Base-by-base conservation (phyloP, 2,329 filamentous ascomycete genomes). In the Amesomyces nigricolor region DNA sequence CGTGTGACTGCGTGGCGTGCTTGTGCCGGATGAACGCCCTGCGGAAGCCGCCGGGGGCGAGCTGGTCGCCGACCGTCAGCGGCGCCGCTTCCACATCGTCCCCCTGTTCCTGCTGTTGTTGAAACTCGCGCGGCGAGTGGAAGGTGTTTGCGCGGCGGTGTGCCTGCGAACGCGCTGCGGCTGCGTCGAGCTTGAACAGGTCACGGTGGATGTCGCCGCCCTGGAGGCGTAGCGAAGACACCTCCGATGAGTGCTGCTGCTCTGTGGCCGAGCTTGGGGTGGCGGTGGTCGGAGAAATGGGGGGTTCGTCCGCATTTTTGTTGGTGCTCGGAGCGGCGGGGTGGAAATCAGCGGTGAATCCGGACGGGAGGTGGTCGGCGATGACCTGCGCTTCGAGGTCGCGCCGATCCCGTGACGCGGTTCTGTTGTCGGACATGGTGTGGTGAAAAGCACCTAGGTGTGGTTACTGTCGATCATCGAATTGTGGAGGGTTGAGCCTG, bases 161-260 rank as follows among this genome's bases (percentile, higher is more conserved):
- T 9, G 73, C 61, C 72, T 74, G 67, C 70, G 72, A 63, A 65
- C 78, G 68, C 68, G 70, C 71, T 39, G 82, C 76, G 39, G 82
- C 76, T 14, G 83, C 82, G 58, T 85, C 82, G 63, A 89, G 83
- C 66, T 82, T 87, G 77, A 88, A 91, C 35, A 91, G 79, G 64
- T 89, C 86, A 35, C 88, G 83, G 67, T 91, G 87, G 19, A 91
- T 86, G 64, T 91, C 88, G 40, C 88, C 88, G 50, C 88, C 88
- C 65, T 87, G 87, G 3, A 91, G 75, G 56, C 76, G 81, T 51
- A 91, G 73, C 0, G 88, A 91, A 1, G 86, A 89, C 57, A 86
- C 81, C 44, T 71, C 68, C 63, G 35, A 32, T 19, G 32, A 19
- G 43, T 30, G 17, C n/a, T 46, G 52, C 2, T 49, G 39, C 22